Percentiles rank a stretch among this genome's conserved stretches.
These are phyloP conservation scores for Mikania micrantha DNA, from an alignment of 129 eudicot species.

Conservation along the genomic window DNA sequence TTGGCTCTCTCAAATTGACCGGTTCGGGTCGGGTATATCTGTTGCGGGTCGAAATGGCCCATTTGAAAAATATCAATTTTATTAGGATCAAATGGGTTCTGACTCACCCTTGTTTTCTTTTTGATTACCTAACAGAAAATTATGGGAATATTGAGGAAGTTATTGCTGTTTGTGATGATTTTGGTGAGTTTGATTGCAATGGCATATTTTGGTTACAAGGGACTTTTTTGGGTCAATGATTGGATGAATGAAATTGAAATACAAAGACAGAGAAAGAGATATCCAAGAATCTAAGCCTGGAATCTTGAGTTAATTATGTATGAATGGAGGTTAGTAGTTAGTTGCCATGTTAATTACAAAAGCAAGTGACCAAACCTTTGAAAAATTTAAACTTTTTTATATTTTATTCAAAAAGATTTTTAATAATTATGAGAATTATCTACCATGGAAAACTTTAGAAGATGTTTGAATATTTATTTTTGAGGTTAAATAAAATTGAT, in stretches of 20 bases:
- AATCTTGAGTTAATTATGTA: conserved; percentile 17
- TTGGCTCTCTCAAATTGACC: no score
- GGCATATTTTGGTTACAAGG: conserved; percentile 66
- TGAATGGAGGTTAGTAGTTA: conserved; percentile 18
- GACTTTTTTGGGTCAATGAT: conserved; percentile 68
- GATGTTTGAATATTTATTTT: no score
- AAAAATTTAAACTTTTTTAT: neutral
- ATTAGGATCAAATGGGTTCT: no score
- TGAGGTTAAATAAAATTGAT: no score
- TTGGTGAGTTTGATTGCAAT: conserved; percentile 35
- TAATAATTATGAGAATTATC: neutral
- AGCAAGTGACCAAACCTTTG: conserved; percentile 13
- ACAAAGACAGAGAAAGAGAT: conserved; percentile 49
- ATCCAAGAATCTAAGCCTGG: conserved; percentile 34
- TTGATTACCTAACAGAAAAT: conserved; percentile 45
- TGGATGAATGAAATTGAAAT: conserved; percentile 85
- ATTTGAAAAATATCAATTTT: no score
- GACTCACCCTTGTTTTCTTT: neutral
- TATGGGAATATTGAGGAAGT: conserved; percentile 27
- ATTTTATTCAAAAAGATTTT: neutral
- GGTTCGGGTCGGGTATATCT: no score
- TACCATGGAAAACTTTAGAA: conserved; percentile 9
- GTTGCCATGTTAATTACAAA: conserved; percentile 15
- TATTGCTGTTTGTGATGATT: conserved; percentile 40
- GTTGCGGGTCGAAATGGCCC: no score